Percentiles rank a stretch among this genome's conserved stretches.
Evolutionary conservation across 2,329 filamentous ascomycete genomes (phyloP).

Genomic region (Emmonsiellopsis sp.): DNA sequence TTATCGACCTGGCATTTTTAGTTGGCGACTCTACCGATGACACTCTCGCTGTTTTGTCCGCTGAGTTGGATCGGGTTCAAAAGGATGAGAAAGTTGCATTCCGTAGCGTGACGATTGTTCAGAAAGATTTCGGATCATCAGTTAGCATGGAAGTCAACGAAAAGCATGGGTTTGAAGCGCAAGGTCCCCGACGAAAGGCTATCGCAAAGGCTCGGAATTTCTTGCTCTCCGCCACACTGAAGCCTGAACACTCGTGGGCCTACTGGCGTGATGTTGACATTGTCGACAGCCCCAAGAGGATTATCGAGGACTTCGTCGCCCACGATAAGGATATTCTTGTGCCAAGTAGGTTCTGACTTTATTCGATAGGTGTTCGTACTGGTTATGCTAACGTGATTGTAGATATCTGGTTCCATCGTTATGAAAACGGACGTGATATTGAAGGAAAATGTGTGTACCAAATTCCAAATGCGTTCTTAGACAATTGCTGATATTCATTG

Average conservation of each 20-base stretch:
- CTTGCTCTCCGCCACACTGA: constrained; percentile 70
- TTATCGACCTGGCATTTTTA: constrained; percentile 92
- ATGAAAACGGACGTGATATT: constrained; percentile 69
- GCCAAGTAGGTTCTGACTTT: constrained; percentile 59
- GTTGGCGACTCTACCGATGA: constrained; percentile 89
- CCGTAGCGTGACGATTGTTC: constrained; percentile 70
- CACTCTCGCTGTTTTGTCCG: constrained; percentile 73
- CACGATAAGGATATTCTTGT: constrained; percentile 90
- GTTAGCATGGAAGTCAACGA: constrained; percentile 70
- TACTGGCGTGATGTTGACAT: constrained; percentile 99
- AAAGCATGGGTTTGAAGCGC: constrained; percentile 75
- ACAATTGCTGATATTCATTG: background rate
- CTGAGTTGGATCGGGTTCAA: constrained; percentile 82
- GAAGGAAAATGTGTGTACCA: constrained; percentile 75
- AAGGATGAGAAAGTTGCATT: constrained; percentile 64
- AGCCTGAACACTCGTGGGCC: constrained; percentile 94
- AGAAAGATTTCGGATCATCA: constrained; percentile 79
- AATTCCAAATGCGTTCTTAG: background rate
- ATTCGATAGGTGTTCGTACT: background rate
- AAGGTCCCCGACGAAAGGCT: constrained; percentile 79
- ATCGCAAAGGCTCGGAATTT: constrained; percentile 92
- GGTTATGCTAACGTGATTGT: constrained; percentile 9
- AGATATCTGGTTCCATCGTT: constrained; percentile 98
- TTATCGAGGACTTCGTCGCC: constrained; percentile 89
- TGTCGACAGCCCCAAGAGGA: constrained; percentile 73